Evolutionary conservation across 2,329 filamentous ascomycete genomes (phyloP), one percentile per base, ranked within the genome.

Genomic region (Westerdykella ornata): DNA sequence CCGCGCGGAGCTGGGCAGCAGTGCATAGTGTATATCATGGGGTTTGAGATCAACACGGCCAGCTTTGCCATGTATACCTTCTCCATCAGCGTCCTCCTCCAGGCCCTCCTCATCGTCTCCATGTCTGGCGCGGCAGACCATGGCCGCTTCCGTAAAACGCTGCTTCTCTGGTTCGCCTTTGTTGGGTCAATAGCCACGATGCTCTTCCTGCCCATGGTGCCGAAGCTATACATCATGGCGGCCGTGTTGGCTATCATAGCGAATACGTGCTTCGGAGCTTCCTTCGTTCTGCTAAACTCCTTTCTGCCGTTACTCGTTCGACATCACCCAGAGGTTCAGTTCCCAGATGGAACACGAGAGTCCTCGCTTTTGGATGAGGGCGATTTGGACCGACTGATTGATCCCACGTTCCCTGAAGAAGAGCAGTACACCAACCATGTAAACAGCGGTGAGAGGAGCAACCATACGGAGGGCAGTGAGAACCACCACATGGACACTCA

Each of bases 31-130:
- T 79, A 83, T 49, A 72, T 97, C 4, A 70, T 94, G 17, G 90
- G 90, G 5, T 66, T 85, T 45, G 83, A 94, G 57, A 83, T 98
- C 69, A 97, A 97, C 67, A 96, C 90, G 1, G 89, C 90, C 28
- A 94, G 86, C 65, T 96, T 97, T 65, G 90, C 88, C 62, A 94
- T 97, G 88, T 97, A 97, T 68, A 96, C 88, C 2, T 98, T 98
- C 67, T 94, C 88, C 43, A 73, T 94, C 57, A 94, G 87, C 62
- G 92, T 98, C 1, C 67, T 96, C 15, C 66, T 96, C 9, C 92
- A 98, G 64, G 85, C 89, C 1, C 68, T 97, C 19, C 71, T 97
- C 20, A 94, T 98, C 33, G 88, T 98, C 49, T 94, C 88, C 59
- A 95, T 98, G 74, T 95, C 88, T 59, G 92, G 87, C 41, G 89